Evolutionary conservation across 2,329 filamentous ascomycete genomes (phyloP).

Genomic region (Chaetomiaceae sp.): DNA sequence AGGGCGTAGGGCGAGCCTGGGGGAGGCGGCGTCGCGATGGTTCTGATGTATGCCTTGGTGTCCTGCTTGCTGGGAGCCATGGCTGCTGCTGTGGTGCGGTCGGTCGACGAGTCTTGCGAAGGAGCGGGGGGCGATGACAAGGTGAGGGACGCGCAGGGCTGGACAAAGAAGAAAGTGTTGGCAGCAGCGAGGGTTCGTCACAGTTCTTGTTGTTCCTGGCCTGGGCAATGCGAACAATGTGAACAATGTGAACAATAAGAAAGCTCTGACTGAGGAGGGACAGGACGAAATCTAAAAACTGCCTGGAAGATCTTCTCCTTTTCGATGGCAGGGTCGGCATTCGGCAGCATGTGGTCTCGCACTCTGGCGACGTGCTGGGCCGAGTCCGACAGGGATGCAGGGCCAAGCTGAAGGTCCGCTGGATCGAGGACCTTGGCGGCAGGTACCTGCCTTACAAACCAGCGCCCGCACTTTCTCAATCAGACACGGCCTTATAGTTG

Average conservation of each 20-base stretch:
- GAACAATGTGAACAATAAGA: not conserved
- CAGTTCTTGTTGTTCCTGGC: too few species aligned
- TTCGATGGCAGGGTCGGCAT: conserved; percentile 24
- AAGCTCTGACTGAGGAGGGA: conserved; percentile 7
- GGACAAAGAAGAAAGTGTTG: not conserved
- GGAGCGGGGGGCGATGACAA: not conserved
- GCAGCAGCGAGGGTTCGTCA: too few species aligned
- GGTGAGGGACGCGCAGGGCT: not conserved
- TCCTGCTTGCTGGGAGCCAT: conserved; percentile 36
- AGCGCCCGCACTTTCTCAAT: not conserved
- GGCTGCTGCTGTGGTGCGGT: conserved; percentile 18
- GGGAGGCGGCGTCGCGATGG: conserved; percentile 60
- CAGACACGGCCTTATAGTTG: too few species aligned
- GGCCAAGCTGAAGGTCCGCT: conserved; percentile 7
- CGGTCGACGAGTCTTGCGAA: not conserved
- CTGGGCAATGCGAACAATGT: too few species aligned
- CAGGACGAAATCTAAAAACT: conserved; percentile 4
- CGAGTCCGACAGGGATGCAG: conserved; percentile 23
- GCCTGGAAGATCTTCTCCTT: conserved; percentile 18
- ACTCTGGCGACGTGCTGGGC: conserved; percentile 11
- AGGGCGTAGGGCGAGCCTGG: conserved; percentile 75
- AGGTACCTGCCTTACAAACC: not conserved
- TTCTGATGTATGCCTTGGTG: conserved; percentile 41
- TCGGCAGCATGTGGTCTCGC: conserved; percentile 27
- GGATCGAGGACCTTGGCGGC: not conserved